phyloP scores from a whole-genome alignment of 371 early-diverging fungal species.

The Mucor piriformis region DNA sequence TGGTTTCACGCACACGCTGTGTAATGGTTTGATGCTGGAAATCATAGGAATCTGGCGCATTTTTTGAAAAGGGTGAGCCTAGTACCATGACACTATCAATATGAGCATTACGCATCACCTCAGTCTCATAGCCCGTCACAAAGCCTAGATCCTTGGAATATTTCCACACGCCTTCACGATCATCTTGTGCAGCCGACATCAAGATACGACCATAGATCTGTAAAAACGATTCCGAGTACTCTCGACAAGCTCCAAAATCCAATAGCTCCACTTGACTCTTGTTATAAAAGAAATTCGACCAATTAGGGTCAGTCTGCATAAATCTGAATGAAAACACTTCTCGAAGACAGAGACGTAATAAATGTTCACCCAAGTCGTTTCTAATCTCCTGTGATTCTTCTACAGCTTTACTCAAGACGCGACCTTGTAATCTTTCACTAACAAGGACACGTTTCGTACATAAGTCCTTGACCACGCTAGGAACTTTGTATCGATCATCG shows the following conservation, averaged over 20 bases:
- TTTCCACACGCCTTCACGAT: constrained; percentile 75
- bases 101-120: constrained; percentile 88
- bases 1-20: constrained; percentile 77
- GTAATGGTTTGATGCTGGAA: constrained; percentile 86
- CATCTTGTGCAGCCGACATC: constrained; percentile 70
- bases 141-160: constrained; percentile 87
- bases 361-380: constrained; percentile 59
- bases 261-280: constrained; percentile 76
- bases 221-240: constrained; percentile 75
- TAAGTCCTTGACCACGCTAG: constrained; percentile 70
- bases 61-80: constrained; percentile 81
- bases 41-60: constrained; percentile 66
- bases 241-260: constrained; percentile 96
- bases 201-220: constrained; percentile 78
- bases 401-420: constrained; percentile 69
- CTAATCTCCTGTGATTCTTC: constrained; percentile 68
- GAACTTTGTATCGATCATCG: constrained; percentile 76
- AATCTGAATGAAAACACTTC: constrained; percentile 92
- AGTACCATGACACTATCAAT: constrained; percentile 86
- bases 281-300: constrained; percentile 96
- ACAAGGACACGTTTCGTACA: constrained; percentile 78
- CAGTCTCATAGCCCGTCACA: constrained; percentile 91
- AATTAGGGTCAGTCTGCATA: constrained; percentile 99
- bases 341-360: constrained; percentile 82
- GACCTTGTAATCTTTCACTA: constrained; percentile 80